Conservation (phyloP, 176 grass and related monocot genomes). For the Puya raimondii region DNA sequence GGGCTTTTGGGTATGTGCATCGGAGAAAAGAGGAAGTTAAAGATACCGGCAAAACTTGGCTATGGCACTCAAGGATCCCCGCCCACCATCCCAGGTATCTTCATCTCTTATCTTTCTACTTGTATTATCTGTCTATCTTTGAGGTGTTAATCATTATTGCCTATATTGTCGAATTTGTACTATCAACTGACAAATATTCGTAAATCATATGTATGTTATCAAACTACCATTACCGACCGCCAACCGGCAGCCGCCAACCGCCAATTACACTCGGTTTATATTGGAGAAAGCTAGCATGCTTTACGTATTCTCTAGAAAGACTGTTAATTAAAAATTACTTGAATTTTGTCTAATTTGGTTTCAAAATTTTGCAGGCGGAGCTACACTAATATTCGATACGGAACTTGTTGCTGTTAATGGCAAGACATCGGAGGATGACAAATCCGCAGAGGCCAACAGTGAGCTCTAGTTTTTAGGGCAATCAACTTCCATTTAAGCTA, state of each 20-base stretch:
- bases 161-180: not conserved
- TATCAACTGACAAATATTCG: too few relatives aligned
- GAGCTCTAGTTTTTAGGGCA: slow-evolving; percentile 45
- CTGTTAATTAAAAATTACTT: not conserved
- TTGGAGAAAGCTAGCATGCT: too few relatives aligned
- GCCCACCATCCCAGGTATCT: slow-evolving; percentile 53
- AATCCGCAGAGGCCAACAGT: slow-evolving; percentile 2
- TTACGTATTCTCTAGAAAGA: too few relatives aligned
- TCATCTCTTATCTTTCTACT: not conserved
- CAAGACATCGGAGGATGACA: slow-evolving; percentile 28
- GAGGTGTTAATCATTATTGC: too few relatives aligned
- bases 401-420: slow-evolving; percentile 92
- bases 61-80: slow-evolving; percentile 88
- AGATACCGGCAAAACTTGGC: slow-evolving; percentile 92
- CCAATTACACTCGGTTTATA: too few relatives aligned
- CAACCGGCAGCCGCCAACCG: too few relatives aligned
- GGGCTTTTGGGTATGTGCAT: slow-evolving; percentile 93
- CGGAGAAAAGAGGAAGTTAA: slow-evolving; percentile 88
- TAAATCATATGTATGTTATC: too few relatives aligned
- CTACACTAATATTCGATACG: slow-evolving; percentile 93
- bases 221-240: too few relatives aligned
- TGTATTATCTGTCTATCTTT: not conserved
- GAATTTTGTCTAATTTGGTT: not conserved
- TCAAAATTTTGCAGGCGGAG: slow-evolving; percentile 49
- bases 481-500: not conserved